phyloP scores from a whole-genome alignment of 768 basidiomycete genomes.

The Agrocybe pediades region DNA sequence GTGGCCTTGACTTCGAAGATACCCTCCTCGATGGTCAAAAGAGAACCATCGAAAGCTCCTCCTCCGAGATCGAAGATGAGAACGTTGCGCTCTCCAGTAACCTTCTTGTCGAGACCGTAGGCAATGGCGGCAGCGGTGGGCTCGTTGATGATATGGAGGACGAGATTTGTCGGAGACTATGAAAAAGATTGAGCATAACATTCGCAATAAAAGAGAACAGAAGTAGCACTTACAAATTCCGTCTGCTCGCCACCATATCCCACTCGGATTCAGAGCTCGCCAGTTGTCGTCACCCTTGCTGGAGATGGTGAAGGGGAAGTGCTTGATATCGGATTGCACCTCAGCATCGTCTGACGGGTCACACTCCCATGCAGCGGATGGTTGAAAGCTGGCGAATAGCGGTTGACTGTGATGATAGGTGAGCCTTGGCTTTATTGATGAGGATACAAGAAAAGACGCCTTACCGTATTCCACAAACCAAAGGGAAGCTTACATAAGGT shows the following conservation, averaged over 20 bases:
- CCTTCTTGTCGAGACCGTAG: conserved; percentile 97
- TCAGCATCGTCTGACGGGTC: no score
- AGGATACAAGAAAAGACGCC: no score
- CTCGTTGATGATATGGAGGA: conserved; percentile 99
- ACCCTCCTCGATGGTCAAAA: conserved; percentile 96
- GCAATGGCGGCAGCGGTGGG: conserved; percentile 98
- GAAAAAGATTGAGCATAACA: conserved; percentile 28
- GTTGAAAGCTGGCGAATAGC: no score
- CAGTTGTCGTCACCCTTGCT: conserved; percentile 80
- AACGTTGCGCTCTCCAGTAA: conserved; percentile 88
- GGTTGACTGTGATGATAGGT: no score
- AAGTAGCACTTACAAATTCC: conserved; percentile 73
- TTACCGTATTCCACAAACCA: no score
- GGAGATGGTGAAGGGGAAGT: conserved; percentile 94
- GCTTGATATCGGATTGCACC: conserved; percentile 82
- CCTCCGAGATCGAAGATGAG: no score
- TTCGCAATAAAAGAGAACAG: background rate
- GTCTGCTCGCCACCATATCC: conserved; percentile 93
- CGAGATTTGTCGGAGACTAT: no score
- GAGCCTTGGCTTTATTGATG: no score
- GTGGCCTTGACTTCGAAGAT: conserved; percentile 99
- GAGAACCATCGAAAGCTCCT: no score
- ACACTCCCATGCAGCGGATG: no score
- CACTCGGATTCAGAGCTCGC: conserved; percentile 88
- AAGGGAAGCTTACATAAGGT: no score